These are phyloP conservation scores for Eucalyptus decipiens DNA, from an alignment of 345 rosid genomes.

Conservation along the genomic window DNA sequence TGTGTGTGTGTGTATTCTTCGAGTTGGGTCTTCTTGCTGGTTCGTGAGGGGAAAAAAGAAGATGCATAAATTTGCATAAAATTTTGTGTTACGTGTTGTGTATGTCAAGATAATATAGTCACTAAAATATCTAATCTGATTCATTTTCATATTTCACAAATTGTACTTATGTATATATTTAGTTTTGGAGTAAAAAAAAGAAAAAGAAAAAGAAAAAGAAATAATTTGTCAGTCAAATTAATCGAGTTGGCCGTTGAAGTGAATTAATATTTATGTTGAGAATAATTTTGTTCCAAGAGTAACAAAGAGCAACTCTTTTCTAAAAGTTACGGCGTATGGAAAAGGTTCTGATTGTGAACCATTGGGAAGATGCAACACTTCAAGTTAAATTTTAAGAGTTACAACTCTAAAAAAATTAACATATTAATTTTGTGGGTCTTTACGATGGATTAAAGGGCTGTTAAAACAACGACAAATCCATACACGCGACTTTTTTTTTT, in stretches of 20 bases:
- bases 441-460: neutral
- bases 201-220: neutral
- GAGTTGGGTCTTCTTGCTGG: neutral
- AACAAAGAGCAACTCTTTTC: neutral
- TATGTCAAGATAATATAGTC: neutral
- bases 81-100: neutral
- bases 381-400: neutral
- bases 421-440: neutral
- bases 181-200: neutral
- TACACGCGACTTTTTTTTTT: neutral
- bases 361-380: neutral
- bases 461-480: neutral
- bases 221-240: neutral
- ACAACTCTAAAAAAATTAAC: neutral
- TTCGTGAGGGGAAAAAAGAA: neutral
- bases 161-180: neutral
- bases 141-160: neutral
- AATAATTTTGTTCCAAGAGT: neutral
- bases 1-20: neutral
- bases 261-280: neutral
- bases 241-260: neutral
- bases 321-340: neutral
- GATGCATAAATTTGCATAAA: neutral
- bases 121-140: neutral
- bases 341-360: neutral